Percentiles rank a stretch among this genome's conserved stretches.
phyloP scores from a whole-genome alignment of 305 asterid species.

The Fraxinus ornus region DNA sequence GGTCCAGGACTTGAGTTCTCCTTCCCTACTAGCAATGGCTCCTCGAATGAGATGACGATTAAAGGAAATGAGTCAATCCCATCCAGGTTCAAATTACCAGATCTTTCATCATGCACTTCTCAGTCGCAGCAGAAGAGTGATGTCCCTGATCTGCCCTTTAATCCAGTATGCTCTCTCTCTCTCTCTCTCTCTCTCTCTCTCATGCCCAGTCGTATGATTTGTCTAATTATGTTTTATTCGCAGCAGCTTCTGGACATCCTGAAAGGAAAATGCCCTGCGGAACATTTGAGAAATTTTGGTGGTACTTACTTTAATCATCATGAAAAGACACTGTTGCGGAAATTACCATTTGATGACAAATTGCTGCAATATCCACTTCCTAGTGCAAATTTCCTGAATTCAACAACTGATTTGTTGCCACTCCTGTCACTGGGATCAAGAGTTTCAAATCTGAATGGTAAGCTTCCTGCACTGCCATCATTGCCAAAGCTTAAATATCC shows the following conservation, averaged over 20 bases:
- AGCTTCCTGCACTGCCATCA: neutral
- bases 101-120: conserved; percentile 8
- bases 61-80: neutral
- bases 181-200: neutral
- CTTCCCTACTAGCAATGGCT: neutral
- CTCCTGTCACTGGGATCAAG: conserved; percentile 74
- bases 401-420: conserved; percentile 59
- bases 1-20: neutral
- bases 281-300: conserved; percentile 42
- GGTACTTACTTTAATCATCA: conserved; percentile 54
- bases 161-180: conserved; percentile 26
- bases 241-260: conserved; percentile 48
- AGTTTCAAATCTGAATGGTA: conserved; percentile 41
- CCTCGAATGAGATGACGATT: neutral
- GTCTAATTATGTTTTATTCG: conserved; percentile 28
- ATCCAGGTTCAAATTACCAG: neutral
- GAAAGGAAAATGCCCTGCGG: conserved; percentile 62
- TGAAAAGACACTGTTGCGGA: conserved; percentile 65
- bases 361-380: conserved; percentile 62
- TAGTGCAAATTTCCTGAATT: conserved; percentile 41
- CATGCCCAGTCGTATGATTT: conserved; percentile 1
- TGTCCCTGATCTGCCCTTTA: conserved; percentile 26
- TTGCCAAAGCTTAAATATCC: neutral
- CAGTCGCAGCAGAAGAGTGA: neutral
- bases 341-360: conserved; percentile 68